These are phyloP conservation scores for Xylaria telfairii DNA, from an alignment of 495 filamentous ascomycete species.

Conservation along the genomic window DNA sequence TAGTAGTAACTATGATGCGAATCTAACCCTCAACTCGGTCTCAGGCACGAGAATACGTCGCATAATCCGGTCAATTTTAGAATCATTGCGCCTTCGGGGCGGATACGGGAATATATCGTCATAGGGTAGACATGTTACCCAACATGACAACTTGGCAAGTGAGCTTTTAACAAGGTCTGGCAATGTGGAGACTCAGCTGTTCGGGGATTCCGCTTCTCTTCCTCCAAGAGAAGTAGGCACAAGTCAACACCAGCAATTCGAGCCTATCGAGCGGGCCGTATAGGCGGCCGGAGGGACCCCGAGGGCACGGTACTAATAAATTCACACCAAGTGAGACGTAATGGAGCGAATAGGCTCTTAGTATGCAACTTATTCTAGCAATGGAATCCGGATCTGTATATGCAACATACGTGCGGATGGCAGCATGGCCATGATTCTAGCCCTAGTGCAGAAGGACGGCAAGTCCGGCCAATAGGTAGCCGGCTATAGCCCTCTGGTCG, in stretches of 20 bases:
- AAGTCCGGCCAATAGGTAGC: constrained; percentile 3
- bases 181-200: background rate
- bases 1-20: background rate
- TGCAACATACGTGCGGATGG: background rate
- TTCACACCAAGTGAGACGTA: background rate
- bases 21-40: background rate
- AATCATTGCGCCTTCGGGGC: background rate
- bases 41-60: background rate
- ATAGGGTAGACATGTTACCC: background rate
- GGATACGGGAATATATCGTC: background rate
- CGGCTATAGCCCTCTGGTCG: background rate
- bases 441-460: background rate
- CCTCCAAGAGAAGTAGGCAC: background rate
- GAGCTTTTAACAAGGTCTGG: background rate
- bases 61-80: background rate
- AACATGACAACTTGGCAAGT: background rate
- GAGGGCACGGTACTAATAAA: constrained; percentile 5
- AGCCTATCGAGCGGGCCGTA: background rate
- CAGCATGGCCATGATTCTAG: background rate
- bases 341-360: background rate
- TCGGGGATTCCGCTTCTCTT: constrained; percentile 1
- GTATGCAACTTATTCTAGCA: background rate
- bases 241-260: background rate
- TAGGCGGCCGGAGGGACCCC: background rate
- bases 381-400: background rate